Evolutionary conservation across 176 grass and related monocot species (phyloP).

Genomic region (Cenchrus purpureus): DNA sequence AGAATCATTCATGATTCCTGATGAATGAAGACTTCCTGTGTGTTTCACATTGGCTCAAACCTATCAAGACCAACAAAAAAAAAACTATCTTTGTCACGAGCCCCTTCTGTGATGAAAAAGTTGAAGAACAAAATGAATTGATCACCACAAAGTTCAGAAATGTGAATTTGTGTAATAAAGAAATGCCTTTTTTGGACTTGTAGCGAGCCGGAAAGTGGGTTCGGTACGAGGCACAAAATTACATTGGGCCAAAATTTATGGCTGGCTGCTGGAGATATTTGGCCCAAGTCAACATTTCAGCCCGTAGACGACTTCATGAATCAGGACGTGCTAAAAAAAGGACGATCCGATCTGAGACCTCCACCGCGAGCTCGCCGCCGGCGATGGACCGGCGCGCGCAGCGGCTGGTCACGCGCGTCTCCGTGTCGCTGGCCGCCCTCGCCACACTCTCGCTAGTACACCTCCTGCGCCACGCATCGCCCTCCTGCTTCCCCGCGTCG

Average conservation of each 20-base stretch:
- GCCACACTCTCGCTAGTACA: conserved; percentile 58
- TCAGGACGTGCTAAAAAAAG: no score
- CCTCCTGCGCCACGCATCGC: conserved; percentile 53
- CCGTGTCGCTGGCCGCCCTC: conserved; percentile 48
- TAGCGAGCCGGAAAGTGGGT: background rate
- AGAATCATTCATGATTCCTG: background rate
- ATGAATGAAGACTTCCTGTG: background rate
- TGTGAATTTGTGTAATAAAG: background rate
- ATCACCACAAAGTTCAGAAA: background rate
- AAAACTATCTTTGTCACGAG: background rate
- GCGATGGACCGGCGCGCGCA: conserved; percentile 61
- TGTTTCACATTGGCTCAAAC: background rate
- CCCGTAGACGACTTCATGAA: background rate
- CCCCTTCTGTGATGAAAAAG: background rate
- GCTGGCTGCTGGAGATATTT: background rate
- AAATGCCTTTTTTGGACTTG: background rate
- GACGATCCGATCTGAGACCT: conserved; percentile 16
- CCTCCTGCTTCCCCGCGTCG: conserved; percentile 34
- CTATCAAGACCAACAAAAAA: background rate
- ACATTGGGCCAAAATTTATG: background rate
- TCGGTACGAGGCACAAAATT: background rate
- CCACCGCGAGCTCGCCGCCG: conserved; percentile 16
- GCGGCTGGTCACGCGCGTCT: conserved; percentile 44
- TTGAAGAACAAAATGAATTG: background rate
- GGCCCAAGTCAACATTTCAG: background rate